These are phyloP conservation scores for Aspergillus sclerotioniger DNA, from an alignment of 495 filamentous ascomycete species.

Conservation along the genomic window DNA sequence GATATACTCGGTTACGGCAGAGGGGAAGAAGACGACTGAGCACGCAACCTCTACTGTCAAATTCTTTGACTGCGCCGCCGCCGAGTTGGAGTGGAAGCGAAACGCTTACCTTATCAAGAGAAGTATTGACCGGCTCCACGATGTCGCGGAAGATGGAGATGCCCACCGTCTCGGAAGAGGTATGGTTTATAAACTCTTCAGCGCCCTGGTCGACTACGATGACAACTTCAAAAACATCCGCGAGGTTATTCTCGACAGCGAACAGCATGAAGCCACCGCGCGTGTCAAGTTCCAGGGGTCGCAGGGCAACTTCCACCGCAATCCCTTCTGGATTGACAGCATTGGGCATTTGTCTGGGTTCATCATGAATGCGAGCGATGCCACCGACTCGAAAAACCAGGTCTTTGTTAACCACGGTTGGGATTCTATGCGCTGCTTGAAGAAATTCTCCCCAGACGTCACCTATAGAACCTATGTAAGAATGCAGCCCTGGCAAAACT, in stretches of 20 bases:
- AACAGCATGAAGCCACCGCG: slow-evolving; percentile 65
- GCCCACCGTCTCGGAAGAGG: slow-evolving; percentile 56
- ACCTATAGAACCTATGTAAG: slow-evolving; percentile 71
- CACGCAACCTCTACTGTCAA: slow-evolving; percentile 52
- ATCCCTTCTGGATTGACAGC: slow-evolving; percentile 74
- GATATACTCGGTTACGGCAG: slow-evolving; percentile 42
- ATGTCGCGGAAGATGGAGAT: slow-evolving; percentile 14
- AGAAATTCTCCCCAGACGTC: slow-evolving; percentile 59
- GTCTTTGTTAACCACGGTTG: slow-evolving; percentile 78
- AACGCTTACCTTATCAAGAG: slow-evolving; percentile 45
- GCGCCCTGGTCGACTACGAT: slow-evolving; percentile 65
- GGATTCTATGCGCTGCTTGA: slow-evolving; percentile 69
- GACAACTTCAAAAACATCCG: slow-evolving; percentile 64
- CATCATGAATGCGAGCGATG: slow-evolving; percentile 75
- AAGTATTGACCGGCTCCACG: slow-evolving; percentile 45
- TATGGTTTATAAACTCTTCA: slow-evolving; percentile 76
- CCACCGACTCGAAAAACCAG: slow-evolving; percentile 63
- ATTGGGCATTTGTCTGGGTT: slow-evolving; percentile 66
- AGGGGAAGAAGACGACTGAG: slow-evolving; percentile 48
- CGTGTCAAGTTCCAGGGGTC: slow-evolving; percentile 63
- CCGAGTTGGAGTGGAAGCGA: slow-evolving; percentile 45
- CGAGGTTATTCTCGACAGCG: slow-evolving; percentile 71
- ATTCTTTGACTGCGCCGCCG: slow-evolving; percentile 32
- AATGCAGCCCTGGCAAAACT: slow-evolving; percentile 52
- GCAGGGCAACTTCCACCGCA: slow-evolving; percentile 62